Evolutionary conservation across 805 yeast genomes (phyloP), one percentile per base, ranked within the genome.

Genomic region (Hermanozyma aechmeae): DNA sequence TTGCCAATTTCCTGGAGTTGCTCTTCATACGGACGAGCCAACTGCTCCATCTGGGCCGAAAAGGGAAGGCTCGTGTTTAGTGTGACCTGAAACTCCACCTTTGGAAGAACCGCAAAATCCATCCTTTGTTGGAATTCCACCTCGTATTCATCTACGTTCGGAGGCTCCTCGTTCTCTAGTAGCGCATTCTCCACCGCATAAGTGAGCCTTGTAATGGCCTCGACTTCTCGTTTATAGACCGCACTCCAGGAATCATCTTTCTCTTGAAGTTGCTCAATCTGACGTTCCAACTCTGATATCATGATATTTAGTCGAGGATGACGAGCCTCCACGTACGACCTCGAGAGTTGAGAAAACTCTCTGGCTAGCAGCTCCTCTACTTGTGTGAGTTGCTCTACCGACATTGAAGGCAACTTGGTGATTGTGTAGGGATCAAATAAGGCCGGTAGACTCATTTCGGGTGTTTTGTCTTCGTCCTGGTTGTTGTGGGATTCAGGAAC

Each of bases 81-180:
- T 9, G 42, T 49, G 15, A 56, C 38, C 2, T 67, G 68, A 38
- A 56, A 50, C 29, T 55, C 58, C 5, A 56, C 33, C 24, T 50
- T 50, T 6, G 42, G 34, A 18, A 55, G 38, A 7, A 61, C 37
- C 17, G 47, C 57, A n/a, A n/a, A 10, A 10, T 17, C 10, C 9
- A 17, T 10, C 10, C 10, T 17, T 17, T 17, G 7, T 5, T 38
- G 24, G 8, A 62, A 40, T 33, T 57, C 62, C 6, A 43, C 40
- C 30, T 60, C 61, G 29, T 50, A 51, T 19, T 56, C 58, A 5
- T 42, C 46, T 7, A 44, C 25, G 1, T 41, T 29, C 3, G 48
- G 32, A 15, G 43, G 43, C n/a, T 33, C 37, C 17, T 35, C 37
- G 21, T 33, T 34, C 31, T 47, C 45, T 26, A n/a, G n/a, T n/a